Percentiles rank a stretch among this genome's conserved stretches.
Conservation (phyloP, 2,329 filamentous ascomycete species). For the Pseudocercospora vitis region DNA sequence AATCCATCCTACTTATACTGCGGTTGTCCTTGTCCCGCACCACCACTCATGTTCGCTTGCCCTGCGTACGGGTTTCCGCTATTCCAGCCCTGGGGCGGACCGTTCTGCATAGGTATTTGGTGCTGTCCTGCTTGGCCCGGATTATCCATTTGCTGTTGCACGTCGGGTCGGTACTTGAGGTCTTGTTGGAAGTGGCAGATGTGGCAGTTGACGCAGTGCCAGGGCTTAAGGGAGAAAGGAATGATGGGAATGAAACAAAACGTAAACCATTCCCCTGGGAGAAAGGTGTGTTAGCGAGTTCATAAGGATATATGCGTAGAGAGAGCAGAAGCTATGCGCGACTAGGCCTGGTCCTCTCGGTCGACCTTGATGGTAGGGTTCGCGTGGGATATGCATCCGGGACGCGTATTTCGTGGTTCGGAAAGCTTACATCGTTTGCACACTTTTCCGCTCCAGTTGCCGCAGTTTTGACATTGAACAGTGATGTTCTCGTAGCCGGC, state of each 20-base stretch:
- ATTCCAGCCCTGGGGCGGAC: conserved; percentile 33
- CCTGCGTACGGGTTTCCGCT: conserved; percentile 22
- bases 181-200: conserved; percentile 75
- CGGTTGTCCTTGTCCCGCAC: conserved; percentile 16
- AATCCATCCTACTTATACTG: conserved; percentile 15
- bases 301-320: not conserved
- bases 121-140: conserved; percentile 23
- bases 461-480: conserved; percentile 55
- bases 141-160: conserved; percentile 39
- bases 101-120: conserved; percentile 38
- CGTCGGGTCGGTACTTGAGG: conserved; percentile 46
- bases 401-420: not conserved
- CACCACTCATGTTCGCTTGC: conserved; percentile 17
- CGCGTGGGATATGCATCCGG: too few species aligned
- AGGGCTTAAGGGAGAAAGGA: conserved; percentile 61
- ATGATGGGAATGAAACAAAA: conserved; percentile 52
- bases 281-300: not conserved
- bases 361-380: conserved; percentile 20
- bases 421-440: conserved; percentile 46
- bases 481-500: conserved; percentile 52
- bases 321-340: not conserved
- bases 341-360: not conserved
- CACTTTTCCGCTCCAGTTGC: conserved; percentile 49
- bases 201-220: conserved; percentile 65
- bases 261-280: conserved; percentile 71